Evolutionary conservation across 1,284 basidiomycete genomes (phyloP).

Genomic region (Austroboletus novae-zelandiae): DNA sequence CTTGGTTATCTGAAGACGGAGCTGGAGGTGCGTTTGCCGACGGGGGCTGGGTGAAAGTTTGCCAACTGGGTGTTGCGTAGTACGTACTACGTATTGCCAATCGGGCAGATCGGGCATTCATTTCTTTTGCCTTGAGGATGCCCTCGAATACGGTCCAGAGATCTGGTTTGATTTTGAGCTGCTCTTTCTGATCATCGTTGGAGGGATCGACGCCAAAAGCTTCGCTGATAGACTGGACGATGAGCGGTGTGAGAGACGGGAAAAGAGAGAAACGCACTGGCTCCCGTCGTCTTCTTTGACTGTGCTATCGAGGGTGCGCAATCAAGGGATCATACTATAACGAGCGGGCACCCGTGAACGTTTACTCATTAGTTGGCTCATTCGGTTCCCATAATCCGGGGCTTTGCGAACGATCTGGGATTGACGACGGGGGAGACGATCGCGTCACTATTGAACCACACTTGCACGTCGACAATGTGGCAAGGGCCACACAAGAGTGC

Average conservation of each 20-base stretch:
- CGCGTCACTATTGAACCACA: no score
- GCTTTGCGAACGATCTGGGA: no score
- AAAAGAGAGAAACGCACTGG: slow-evolving; percentile 56
- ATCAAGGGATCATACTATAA: no score
- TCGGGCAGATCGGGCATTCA: slow-evolving; percentile 33
- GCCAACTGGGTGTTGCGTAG: no score
- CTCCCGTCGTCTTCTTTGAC: slow-evolving; percentile 89
- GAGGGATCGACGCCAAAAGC: slow-evolving; percentile 87
- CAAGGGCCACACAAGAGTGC: no score
- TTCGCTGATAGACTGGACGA: slow-evolving; percentile 87
- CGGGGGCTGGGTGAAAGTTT: slow-evolving; percentile 27
- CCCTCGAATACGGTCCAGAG: slow-evolving; percentile 85
- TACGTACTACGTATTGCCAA: no score
- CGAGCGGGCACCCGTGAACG: no score
- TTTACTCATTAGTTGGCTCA: no score
- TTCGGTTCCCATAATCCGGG: no score
- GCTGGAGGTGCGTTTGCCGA: slow-evolving; percentile 39
- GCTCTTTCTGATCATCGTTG: slow-evolving; percentile 59
- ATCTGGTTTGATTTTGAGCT: slow-evolving; percentile 74
- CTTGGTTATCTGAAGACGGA: slow-evolving; percentile 64
- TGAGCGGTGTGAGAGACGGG: slow-evolving; percentile 7
- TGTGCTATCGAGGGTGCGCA: slow-evolving; percentile 58
- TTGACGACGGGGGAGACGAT: no score
- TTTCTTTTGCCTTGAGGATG: slow-evolving; percentile 78
- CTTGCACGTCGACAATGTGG: no score